Evolutionary conservation across 495 filamentous ascomycete genomes (phyloP).

Genomic region (Tuber calosporum): DNA sequence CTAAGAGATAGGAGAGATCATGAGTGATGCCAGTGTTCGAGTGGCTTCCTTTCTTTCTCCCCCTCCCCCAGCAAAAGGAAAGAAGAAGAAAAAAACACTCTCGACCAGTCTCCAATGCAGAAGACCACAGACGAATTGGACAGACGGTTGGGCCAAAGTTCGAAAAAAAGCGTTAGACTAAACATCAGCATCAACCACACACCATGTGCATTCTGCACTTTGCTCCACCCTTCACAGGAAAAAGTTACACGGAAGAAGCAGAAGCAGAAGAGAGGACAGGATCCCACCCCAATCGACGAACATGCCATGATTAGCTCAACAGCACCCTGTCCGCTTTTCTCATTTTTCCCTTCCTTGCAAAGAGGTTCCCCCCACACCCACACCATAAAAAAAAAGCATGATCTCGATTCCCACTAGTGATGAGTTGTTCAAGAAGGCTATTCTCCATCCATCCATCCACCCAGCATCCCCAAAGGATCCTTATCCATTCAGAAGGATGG

Average conservation of each 20-base stretch:
- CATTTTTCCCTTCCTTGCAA: not conserved
- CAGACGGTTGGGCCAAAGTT: not conserved
- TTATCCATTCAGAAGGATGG: not conserved
- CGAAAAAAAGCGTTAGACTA: constrained; percentile 2
- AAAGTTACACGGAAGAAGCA: not conserved
- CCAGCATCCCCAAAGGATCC: not conserved
- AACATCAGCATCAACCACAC: not conserved
- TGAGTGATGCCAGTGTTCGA: not conserved
- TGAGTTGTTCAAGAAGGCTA: constrained; percentile 34
- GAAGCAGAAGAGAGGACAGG: not conserved
- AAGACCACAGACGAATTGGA: not conserved
- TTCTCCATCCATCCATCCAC: constrained; percentile 17
- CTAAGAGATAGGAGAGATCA: not conserved
- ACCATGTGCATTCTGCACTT: constrained; percentile 3
- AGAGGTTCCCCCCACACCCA: not conserved
- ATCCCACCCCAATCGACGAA: not conserved
- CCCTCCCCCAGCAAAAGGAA: not conserved
- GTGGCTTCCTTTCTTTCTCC: not conserved
- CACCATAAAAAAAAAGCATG: constrained; percentile 18
- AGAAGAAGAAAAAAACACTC: not conserved
- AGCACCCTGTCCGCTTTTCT: not conserved
- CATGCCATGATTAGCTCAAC: not conserved
- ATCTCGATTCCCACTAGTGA: constrained; percentile 36
- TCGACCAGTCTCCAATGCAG: not conserved
- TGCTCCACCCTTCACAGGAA: not conserved